Evolutionary conservation across 116 monocot species (phyloP).

Genomic region (Cymodocea nodosa): DNA sequence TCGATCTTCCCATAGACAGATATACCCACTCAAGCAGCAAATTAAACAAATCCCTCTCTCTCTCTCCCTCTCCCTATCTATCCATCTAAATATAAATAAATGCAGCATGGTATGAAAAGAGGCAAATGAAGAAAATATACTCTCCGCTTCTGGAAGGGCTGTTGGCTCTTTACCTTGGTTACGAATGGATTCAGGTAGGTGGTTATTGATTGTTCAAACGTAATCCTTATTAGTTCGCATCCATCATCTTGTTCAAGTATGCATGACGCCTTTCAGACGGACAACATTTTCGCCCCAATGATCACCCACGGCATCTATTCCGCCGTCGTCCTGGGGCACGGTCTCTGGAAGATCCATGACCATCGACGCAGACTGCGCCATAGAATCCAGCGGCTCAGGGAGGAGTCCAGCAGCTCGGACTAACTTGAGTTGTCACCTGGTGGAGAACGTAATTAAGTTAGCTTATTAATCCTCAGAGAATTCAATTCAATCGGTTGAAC

Average conservation of each 20-base stretch:
- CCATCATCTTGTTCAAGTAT: not conserved
- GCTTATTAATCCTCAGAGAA: too few relatives aligned
- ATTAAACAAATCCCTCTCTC: too few relatives aligned
- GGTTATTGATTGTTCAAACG: not conserved
- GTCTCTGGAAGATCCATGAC: slow-evolving; percentile 81
- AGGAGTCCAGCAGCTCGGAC: slow-evolving; percentile 21
- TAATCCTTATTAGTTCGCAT: not conserved
- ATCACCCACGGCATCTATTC: slow-evolving; percentile 98
- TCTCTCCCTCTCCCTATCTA: too few relatives aligned
- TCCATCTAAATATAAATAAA: not conserved
- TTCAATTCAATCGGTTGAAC: too few relatives aligned
- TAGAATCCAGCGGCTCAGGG: slow-evolving; percentile 50
- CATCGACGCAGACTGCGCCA: slow-evolving; percentile 49
- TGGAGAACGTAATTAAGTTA: too few relatives aligned
- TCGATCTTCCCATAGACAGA: too few relatives aligned
- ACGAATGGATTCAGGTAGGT: slow-evolving; percentile 99
- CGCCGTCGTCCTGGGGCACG: slow-evolving; percentile 63
- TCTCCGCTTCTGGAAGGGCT: slow-evolving; percentile 86
- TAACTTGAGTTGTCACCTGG: not conserved
- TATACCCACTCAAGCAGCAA: too few relatives aligned
- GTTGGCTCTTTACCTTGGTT: slow-evolving; percentile 85
- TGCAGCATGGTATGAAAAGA: slow-evolving; percentile 91
- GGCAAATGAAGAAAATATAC: slow-evolving; percentile 96
- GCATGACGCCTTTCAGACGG: slow-evolving; percentile 54
- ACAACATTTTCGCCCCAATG: slow-evolving; percentile 80